Evolutionary conservation across 495 filamentous ascomycete genomes (phyloP).

Genomic region (Penicillium salamii): DNA sequence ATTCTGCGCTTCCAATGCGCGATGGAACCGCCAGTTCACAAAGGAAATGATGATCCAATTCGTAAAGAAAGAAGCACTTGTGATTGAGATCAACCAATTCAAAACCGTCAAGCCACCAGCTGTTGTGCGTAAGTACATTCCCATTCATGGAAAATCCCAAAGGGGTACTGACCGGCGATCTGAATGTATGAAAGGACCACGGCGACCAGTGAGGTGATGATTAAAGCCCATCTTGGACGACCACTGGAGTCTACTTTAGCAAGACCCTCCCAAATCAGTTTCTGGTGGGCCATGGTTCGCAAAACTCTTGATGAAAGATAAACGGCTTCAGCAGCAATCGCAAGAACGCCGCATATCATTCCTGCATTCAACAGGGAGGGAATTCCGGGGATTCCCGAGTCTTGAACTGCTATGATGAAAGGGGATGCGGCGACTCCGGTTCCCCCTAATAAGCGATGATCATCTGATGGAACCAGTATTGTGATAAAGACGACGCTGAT

Average conservation of each 20-base stretch:
- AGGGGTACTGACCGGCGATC: slow-evolving; percentile 14
- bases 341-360: slow-evolving; percentile 28
- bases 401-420: slow-evolving; percentile 32
- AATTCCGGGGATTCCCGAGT: slow-evolving; percentile 23
- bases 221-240: slow-evolving; percentile 21
- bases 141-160: too few relatives aligned
- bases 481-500: slow-evolving; percentile 23
- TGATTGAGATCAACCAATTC: slow-evolving; percentile 27
- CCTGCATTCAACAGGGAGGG: slow-evolving; percentile 27
- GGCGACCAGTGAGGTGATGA: slow-evolving; percentile 16
- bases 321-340: slow-evolving; percentile 27
- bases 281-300: slow-evolving; percentile 27
- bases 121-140: background rate
- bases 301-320: slow-evolving; percentile 30
- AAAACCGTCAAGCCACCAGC: slow-evolving; percentile 8
- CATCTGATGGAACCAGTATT: slow-evolving; percentile 25
- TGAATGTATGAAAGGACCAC: slow-evolving; percentile 30
- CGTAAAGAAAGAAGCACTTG: slow-evolving; percentile 29
- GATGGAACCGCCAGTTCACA: slow-evolving; percentile 27
- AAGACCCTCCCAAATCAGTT: slow-evolving; percentile 17
- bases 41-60: slow-evolving; percentile 30
- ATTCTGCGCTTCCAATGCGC: slow-evolving; percentile 28
- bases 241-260: slow-evolving; percentile 24
- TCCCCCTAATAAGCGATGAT: slow-evolving; percentile 21
- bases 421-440: slow-evolving; percentile 27